Evolutionary conservation across 169 alveolate genomes (phyloP), one percentile per base, ranked within the genome.

Genomic region (Eimeria falciformis): DNA sequence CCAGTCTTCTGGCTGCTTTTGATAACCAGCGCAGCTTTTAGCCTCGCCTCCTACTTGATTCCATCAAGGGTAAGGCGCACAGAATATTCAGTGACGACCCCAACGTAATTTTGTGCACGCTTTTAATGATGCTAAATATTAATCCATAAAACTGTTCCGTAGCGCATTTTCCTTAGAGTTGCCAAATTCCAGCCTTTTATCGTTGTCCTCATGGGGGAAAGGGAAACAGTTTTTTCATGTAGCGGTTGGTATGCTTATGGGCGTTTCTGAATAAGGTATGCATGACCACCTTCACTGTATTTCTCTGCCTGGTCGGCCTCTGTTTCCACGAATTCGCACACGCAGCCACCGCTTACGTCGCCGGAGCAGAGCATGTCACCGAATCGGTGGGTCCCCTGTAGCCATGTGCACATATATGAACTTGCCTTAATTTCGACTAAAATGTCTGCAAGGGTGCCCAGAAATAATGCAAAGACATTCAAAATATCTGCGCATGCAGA

Each of bases 1-100:
- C 81, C 81, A 11, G 25, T 69, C 81, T 29, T 69, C 50, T 69
- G 81, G 81, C 27, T 69, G 46, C 53, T 69, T 7, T 6, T 69
- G 21, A 43, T 69, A 18, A 9, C 23, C 29, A 37, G 55, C 53
- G 0, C 37, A 14, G 9, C 53, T 2, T n/a, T 29, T 2, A 5
- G 55, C 14, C 81, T 69, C 29, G 53, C 53, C 21, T 43, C 81
- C 14, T 47, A 25, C 23, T 69, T 69, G 53, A 9, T 69, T 17
- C 33, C 81, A 27, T 5, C 81, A 25, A 29, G 23, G 11, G 81
- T 69, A 69, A 65, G 40, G 40, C 40, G 40, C 40, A 33, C 40
- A 33, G 40, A 33, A 33, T 33, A 33, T 1, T 33, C 40, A 33
- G 40, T 33, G 40, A 2, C 40, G 40, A 33, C 0, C 40, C 40